These are phyloP conservation scores for Articulospora tetracladia DNA, from an alignment of 495 filamentous ascomycete species.

Conservation along the genomic window DNA sequence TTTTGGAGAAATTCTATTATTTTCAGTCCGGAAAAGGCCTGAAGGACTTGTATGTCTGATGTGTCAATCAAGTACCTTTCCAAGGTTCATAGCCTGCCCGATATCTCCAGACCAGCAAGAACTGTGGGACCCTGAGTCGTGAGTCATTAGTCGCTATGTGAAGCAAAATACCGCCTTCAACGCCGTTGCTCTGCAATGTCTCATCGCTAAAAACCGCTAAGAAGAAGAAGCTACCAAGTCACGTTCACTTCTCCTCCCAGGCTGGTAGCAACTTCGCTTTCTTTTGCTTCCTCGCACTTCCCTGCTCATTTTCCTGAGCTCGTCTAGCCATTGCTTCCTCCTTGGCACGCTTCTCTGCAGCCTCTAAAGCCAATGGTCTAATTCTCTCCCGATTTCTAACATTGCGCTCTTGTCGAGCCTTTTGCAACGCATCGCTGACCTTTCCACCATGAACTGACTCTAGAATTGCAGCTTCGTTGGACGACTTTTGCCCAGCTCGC, in stretches of 20 bases:
- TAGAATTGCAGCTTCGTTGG: neutral
- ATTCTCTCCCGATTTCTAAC: neutral
- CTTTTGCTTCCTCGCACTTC: neutral
- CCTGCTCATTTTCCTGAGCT: neutral
- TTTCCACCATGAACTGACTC: conserved; percentile 8
- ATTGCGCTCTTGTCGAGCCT: conserved; percentile 5
- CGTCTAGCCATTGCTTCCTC: neutral
- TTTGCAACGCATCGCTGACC: conserved; percentile 6
- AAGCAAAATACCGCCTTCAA: neutral
- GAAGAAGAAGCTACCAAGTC: neutral
- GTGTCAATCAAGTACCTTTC: no score
- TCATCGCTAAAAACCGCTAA: neutral
- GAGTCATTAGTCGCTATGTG: neutral
- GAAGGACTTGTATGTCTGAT: no score
- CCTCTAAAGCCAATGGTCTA: conserved; percentile 3
- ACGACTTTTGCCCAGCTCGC: neutral
- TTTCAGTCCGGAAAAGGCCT: no score
- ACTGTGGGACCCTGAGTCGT: neutral
- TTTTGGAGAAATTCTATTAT: no score
- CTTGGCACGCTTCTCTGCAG: conserved; percentile 11
- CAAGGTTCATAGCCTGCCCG: no score
- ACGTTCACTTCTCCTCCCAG: conserved; percentile 29
- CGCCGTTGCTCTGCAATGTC: neutral
- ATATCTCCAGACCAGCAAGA: neutral
- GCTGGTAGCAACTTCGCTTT: conserved; percentile 2